Percentiles rank a stretch among this genome's conserved stretches.
These are phyloP conservation scores for Agrocybe pediades DNA, from an alignment of 768 basidiomycete species.

Conservation along the genomic window DNA sequence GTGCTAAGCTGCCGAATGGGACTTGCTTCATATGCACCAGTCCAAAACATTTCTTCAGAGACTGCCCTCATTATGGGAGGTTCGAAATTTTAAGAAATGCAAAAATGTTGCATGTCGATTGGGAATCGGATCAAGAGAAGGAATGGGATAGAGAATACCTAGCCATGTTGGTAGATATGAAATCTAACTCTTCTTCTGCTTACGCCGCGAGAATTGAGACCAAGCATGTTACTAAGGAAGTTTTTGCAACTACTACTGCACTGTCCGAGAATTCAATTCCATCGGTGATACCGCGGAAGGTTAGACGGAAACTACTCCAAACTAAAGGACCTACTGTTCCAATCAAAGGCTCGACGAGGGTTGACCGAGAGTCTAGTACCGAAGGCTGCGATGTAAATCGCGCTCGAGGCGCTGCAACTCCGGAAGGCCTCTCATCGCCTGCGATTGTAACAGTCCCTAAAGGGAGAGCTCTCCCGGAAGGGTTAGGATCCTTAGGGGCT, in stretches of 20 bases:
- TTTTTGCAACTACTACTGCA: no score
- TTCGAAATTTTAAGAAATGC: slow-evolving; percentile 6
- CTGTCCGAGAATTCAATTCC: no score
- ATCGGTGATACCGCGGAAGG: no score
- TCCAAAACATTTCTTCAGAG: slow-evolving; percentile 14
- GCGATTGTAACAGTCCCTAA: background rate
- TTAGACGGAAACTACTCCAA: no score
- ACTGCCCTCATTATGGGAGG: slow-evolving; percentile 16
- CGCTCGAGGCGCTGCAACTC: background rate
- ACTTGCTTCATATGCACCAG: slow-evolving; percentile 21
- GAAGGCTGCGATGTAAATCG: background rate
- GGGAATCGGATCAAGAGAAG: background rate
- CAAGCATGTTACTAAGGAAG: no score
- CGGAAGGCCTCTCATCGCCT: background rate
- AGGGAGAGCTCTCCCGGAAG: background rate
- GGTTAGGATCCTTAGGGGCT: no score
- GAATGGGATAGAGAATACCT: slow-evolving; percentile 10
- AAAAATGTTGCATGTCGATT: slow-evolving; percentile 11
- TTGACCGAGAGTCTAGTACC: no score
- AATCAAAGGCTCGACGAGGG: background rate
- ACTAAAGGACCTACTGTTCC: background rate
- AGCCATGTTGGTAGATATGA: slow-evolving; percentile 17
- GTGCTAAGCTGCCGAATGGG: slow-evolving; percentile 6
- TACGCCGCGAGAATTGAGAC: background rate
- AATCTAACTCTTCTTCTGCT: slow-evolving; percentile 6